phyloP scores from a whole-genome alignment of 176 grass and related monocot species.

The Chrysopogon serrulatus region DNA sequence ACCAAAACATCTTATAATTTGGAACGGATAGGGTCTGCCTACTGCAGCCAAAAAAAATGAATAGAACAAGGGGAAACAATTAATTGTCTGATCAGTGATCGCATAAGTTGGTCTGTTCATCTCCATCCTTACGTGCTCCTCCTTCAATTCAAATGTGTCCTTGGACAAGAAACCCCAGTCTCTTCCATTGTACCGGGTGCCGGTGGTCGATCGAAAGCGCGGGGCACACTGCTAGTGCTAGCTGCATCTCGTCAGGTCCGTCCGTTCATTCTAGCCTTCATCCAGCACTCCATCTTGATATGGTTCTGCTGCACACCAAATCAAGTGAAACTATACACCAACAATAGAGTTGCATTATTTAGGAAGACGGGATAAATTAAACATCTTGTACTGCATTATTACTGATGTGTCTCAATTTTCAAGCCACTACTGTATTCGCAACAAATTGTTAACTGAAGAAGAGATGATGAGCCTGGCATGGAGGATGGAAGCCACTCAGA shows the following conservation, averaged over 20 bases:
- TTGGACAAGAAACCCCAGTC: not conserved
- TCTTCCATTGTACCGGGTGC: not conserved
- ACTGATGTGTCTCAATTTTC: not conserved
- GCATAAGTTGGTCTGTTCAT: not conserved
- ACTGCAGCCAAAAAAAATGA: not conserved
- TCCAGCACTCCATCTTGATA: not conserved
- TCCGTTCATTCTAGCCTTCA: not conserved
- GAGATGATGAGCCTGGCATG: constrained; percentile 38
- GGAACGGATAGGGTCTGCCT: too few species aligned
- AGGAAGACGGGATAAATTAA: not conserved
- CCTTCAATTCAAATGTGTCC: not conserved
- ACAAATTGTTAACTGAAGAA: not conserved
- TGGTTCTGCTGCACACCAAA: not conserved
- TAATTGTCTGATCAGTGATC: not conserved
- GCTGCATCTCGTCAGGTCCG: not conserved
- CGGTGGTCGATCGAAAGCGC: not conserved
- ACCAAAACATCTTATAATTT: too few species aligned
- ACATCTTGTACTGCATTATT: not conserved
- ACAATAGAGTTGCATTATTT: not conserved
- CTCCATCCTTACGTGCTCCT: not conserved
- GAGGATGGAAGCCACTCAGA: constrained; percentile 29
- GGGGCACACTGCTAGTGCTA: not conserved
- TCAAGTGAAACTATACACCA: not conserved
- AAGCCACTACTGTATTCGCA: not conserved
- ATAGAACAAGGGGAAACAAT: not conserved